Evolutionary conservation across 306 rosid species (phyloP).

Genomic region (Boehmeria nivea): DNA sequence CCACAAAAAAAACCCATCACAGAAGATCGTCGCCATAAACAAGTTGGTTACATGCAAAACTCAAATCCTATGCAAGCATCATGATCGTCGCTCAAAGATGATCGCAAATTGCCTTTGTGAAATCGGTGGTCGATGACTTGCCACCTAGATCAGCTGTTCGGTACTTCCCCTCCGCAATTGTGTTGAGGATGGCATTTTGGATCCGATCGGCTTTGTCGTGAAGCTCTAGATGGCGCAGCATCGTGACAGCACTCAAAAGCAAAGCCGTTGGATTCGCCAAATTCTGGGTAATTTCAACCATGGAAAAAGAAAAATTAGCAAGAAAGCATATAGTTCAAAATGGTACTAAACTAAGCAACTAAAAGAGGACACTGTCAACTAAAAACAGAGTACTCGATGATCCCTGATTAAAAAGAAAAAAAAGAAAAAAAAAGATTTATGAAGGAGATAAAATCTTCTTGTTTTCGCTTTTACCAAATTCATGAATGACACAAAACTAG

Average conservation of each 20-base stretch:
- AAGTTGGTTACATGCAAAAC: constrained; percentile 19
- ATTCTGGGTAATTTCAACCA: constrained; percentile 36
- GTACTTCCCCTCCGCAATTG: constrained; percentile 85
- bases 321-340: too few relatives aligned
- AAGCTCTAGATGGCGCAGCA: constrained; percentile 83
- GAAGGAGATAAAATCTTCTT: too few relatives aligned
- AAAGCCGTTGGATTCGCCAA: constrained; percentile 97
- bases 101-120: constrained; percentile 68
- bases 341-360: too few relatives aligned
- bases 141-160: constrained; percentile 99
- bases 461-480: too few relatives aligned
- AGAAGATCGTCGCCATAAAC: neutral
- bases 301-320: too few relatives aligned
- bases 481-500: too few relatives aligned
- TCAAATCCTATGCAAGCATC: constrained; percentile 1
- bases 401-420: constrained; percentile 76
- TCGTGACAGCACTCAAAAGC: constrained; percentile 73
- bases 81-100: constrained; percentile 82
- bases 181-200: constrained; percentile 71
- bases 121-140: constrained; percentile 63
- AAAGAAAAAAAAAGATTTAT: too few relatives aligned
- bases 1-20: too few relatives aligned
- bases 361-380: too few relatives aligned
- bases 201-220: constrained; percentile 71
- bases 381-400: too few relatives aligned